Percentiles rank a stretch among this genome's conserved stretches.
Conservation (phyloP, 768 basidiomycete species). For the Lactifluus echinatus region DNA sequence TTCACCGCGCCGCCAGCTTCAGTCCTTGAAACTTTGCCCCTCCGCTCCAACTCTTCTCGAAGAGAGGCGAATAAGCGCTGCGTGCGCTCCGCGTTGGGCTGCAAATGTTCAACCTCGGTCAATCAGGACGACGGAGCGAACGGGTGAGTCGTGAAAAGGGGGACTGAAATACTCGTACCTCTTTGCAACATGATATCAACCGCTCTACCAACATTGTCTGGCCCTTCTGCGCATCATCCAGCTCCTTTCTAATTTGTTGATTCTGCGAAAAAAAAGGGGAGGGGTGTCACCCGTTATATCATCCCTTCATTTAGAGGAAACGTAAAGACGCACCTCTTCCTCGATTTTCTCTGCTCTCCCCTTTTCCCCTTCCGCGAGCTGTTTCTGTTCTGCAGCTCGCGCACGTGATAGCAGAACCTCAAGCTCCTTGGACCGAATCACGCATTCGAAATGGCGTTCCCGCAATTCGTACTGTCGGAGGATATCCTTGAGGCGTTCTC, state of each 20-base stretch:
- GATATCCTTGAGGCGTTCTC: conserved; percentile 80
- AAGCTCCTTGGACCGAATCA: conserved; percentile 85
- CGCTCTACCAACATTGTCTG: conserved; percentile 79
- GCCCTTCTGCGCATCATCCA: conserved; percentile 71
- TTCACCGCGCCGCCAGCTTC: conserved; percentile 14
- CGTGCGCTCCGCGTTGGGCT: conserved; percentile 79
- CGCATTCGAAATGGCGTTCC: conserved; percentile 87
- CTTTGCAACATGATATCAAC: conserved; percentile 77
- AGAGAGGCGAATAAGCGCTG: conserved; percentile 74
- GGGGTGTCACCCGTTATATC: too few species aligned
- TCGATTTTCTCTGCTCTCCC: conserved; percentile 56
- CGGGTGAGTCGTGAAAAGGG: not conserved
- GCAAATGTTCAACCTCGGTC: conserved; percentile 12
- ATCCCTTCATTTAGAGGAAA: too few species aligned
- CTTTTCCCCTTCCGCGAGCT: conserved; percentile 71
- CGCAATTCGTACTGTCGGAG: conserved; percentile 83
- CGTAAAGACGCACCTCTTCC: conserved; percentile 53
- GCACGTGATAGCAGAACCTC: conserved; percentile 83
- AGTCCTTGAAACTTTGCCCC: conserved; percentile 32
- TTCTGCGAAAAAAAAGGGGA: conserved; percentile 33
- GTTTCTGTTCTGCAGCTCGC: conserved; percentile 80
- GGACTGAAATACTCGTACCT: conserved; percentile 42
- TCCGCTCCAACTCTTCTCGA: conserved; percentile 76
- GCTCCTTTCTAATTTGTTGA: conserved; percentile 60
- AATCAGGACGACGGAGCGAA: conserved; percentile 9